Evolutionary conservation across 1,284 basidiomycete genomes (phyloP).

Genomic region (Cystobasidium sp.): DNA sequence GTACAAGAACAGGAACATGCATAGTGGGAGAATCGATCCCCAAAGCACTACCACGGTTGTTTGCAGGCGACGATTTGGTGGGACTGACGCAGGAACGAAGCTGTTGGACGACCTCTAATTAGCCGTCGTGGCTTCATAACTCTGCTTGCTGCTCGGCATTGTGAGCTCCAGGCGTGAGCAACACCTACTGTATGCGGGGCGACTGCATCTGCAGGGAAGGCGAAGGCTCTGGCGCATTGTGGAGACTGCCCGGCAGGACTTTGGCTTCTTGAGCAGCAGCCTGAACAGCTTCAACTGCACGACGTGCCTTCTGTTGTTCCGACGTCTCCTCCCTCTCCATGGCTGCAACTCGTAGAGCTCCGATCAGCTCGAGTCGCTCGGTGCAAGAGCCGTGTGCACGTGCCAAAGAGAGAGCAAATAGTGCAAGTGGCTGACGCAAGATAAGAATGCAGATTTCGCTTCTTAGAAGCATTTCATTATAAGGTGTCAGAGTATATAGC

Average conservation of each 20-base stretch:
- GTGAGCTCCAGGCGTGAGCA: background rate
- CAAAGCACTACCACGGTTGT: conserved; percentile 72
- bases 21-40: conserved; percentile 77
- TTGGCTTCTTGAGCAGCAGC: background rate
- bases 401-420: background rate
- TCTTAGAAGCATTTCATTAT: too few species aligned
- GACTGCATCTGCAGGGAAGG: conserved; percentile 2
- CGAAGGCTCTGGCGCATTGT: background rate
- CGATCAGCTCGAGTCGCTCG: background rate
- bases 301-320: conserved; percentile 4
- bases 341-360: background rate
- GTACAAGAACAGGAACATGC: conserved; percentile 72
- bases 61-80: conserved; percentile 53
- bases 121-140: background rate
- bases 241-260: background rate
- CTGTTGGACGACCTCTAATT: conserved; percentile 7
- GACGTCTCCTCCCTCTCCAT: background rate
- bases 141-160: background rate
- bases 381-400: background rate
- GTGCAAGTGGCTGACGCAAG: background rate
- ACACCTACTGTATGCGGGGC: conserved; percentile 29
- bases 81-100: conserved; percentile 54
- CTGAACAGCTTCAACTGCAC: conserved; percentile 17
- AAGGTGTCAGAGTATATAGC: too few species aligned
- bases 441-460: too few species aligned